Base-by-base conservation (phyloP, 371 early-diverging fungal genomes). In the Circinella minor region DNA sequence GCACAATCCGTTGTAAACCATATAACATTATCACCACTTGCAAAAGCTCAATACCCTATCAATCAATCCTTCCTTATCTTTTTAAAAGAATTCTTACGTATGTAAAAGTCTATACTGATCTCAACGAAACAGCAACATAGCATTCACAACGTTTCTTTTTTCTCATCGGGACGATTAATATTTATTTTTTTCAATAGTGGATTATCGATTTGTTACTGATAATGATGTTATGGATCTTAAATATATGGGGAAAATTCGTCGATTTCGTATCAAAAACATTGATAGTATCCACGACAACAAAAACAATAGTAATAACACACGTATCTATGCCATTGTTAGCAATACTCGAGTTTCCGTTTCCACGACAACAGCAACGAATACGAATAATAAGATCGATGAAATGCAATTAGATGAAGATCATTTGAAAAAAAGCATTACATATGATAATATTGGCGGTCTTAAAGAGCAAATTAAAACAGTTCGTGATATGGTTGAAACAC, bases 401-500 rank as follows among this genome's bases (percentile, higher is more conserved):
- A 43, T 68, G 60, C 51, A 18, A 51, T 60, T 18, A 51, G 57
- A 46, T 43, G 43, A 43, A 6, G 43, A 43, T 27, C 27, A 27
- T 27, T 27, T 3, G 10, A 3, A 59, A 17, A 54, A 61, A 20
- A 10, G 59, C 34, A 36, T 72, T 54, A 71, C 11, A 3, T 92
- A 88, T 68, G 80, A 82, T 4, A 70, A 80, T 18, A 90, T 94
- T 49, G 97, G 97, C 36, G 97, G 97, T 1, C 81, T 96, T 6
- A 75, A 76, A 0, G 79, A 86, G 15, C 90, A 95, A 73, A 84
- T 95, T 34, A 81, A 75, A 2, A 81, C 84, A 18, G 88, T 98
- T 1, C 89, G 93, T 13, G 94, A 95, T 67, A 89, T 97, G 78
- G 91, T 98, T 1, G 96, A 98, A 72, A 85, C 90, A 3, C 93